These are phyloP conservation scores for Graphilbum sp. DNA, from an alignment of 2,329 filamentous ascomycete genomes.

Conservation along the genomic window DNA sequence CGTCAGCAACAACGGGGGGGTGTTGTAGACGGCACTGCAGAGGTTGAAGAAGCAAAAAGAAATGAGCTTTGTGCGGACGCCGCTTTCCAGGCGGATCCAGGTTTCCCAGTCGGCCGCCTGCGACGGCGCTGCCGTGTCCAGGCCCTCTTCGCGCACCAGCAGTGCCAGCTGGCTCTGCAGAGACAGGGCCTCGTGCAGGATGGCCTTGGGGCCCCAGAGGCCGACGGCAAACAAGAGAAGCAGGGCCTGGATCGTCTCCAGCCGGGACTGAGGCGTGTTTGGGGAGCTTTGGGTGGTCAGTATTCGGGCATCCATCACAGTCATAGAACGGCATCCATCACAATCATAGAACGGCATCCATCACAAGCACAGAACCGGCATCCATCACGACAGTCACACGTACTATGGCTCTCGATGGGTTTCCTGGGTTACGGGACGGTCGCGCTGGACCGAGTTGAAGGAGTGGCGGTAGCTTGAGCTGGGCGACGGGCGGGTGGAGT, in stretches of 20 bases:
- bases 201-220: conserved; percentile 43
- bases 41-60: conserved; percentile 48
- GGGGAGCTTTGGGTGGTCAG: too few species aligned
- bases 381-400: conserved; percentile 13
- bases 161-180: conserved; percentile 41
- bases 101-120: conserved; percentile 37
- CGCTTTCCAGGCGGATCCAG: conserved; percentile 41
- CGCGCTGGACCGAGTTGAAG: conserved; percentile 40
- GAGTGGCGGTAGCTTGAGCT: conserved; percentile 40
- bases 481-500: conserved; percentile 41
- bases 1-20: conserved; percentile 39
- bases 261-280: conserved; percentile 39
- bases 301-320: too few species aligned
- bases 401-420: conserved; percentile 44
- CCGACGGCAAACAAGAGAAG: conserved; percentile 43
- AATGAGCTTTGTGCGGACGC: conserved; percentile 41
- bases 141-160: conserved; percentile 40
- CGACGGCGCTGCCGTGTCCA: conserved; percentile 30
- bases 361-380: too few species aligned
- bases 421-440: conserved; percentile 39
- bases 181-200: conserved; percentile 41
- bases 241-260: conserved; percentile 50
- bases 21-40: conserved; percentile 45
- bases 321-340: too few species aligned
- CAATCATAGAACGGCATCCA: too few species aligned